phyloP scores from a whole-genome alignment of 805 yeast species.

The Ogataea kodamae region DNA sequence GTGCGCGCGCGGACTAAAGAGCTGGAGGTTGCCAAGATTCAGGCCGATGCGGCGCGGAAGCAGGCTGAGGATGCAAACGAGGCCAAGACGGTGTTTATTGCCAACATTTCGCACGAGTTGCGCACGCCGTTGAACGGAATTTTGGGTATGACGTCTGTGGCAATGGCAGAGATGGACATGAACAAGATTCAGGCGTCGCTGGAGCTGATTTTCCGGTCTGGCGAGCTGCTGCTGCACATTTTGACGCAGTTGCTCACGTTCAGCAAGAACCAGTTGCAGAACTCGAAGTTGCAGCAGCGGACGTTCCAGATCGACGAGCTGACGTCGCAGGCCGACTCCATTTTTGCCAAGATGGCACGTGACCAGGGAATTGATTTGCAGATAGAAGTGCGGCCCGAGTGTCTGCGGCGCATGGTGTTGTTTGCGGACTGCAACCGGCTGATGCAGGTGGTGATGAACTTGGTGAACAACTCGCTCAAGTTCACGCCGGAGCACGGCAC shows the following conservation, averaged over 20 bases:
- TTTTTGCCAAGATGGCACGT: slow-evolving; percentile 74
- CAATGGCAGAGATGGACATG: slow-evolving; percentile 79
- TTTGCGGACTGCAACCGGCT: slow-evolving; percentile 89
- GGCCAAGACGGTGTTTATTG: slow-evolving; percentile 90
- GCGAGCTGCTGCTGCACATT: slow-evolving; percentile 84
- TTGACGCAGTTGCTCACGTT: slow-evolving; percentile 88
- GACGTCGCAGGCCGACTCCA: slow-evolving; percentile 78
- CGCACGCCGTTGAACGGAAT: slow-evolving; percentile 96
- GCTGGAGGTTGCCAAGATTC: slow-evolving; percentile 79
- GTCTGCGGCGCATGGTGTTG: slow-evolving; percentile 58
- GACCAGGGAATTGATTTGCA: slow-evolving; percentile 72
- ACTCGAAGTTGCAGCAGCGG: slow-evolving; percentile 77
- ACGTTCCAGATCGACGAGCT: slow-evolving; percentile 78
- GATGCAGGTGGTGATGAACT: slow-evolving; percentile 86
- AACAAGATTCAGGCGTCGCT: slow-evolving; percentile 68
- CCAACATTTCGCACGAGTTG: slow-evolving; percentile 89
- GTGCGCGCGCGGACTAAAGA: slow-evolving; percentile 84
- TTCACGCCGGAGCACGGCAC: slow-evolving; percentile 89
- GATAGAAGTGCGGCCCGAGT: slow-evolving; percentile 60
- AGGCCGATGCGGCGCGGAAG: slow-evolving; percentile 49
- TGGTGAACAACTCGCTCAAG: slow-evolving; percentile 86
- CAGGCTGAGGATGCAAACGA: slow-evolving; percentile 84
- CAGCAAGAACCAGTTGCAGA: slow-evolving; percentile 84
- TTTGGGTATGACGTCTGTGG: slow-evolving; percentile 90
- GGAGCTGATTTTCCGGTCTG: slow-evolving; percentile 82